Conservation (phyloP, 2,329 filamentous ascomycete species). For the Alternaria sp. region DNA sequence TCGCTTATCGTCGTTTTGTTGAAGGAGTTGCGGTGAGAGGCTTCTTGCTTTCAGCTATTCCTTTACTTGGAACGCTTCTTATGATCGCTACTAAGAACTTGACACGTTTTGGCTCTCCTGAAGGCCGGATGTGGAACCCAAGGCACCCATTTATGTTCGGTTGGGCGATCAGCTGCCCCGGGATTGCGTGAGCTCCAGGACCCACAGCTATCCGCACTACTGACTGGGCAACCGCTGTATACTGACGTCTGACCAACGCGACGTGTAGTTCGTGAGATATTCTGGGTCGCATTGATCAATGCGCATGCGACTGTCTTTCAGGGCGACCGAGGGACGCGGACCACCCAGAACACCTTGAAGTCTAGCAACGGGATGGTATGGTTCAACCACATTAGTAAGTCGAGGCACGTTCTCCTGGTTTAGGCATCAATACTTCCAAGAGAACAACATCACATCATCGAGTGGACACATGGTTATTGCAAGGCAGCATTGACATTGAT, state of each 20-base stretch:
- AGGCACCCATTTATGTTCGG: constrained; percentile 36
- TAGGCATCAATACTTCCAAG: constrained; percentile 1
- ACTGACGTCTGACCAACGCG: background rate
- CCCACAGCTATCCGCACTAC: constrained; percentile 28
- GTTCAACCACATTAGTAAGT: background rate
- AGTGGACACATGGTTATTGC: background rate
- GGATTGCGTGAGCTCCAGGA: constrained; percentile 29
- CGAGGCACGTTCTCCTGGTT: background rate
- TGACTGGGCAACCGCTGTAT: background rate
- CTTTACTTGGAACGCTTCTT: constrained; percentile 19
- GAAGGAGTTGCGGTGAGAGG: constrained; percentile 27
- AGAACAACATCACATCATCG: constrained; percentile 5
- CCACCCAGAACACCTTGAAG: background rate
- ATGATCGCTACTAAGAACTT: constrained; percentile 23
- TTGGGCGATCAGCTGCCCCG: constrained; percentile 34
- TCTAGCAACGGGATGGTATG: background rate
- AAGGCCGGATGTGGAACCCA: constrained; percentile 20
- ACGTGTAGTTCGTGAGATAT: background rate
- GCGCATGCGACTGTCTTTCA: background rate
- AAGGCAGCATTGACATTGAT: background rate
- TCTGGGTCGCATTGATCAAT: background rate
- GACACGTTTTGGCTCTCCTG: constrained; percentile 42
- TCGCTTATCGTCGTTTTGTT: constrained; percentile 28
- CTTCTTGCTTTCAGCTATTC: constrained; percentile 1
- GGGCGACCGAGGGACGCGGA: background rate